Base-by-base conservation (phyloP, 345 rosid species). In the Lumnitzera littorea region DNA sequence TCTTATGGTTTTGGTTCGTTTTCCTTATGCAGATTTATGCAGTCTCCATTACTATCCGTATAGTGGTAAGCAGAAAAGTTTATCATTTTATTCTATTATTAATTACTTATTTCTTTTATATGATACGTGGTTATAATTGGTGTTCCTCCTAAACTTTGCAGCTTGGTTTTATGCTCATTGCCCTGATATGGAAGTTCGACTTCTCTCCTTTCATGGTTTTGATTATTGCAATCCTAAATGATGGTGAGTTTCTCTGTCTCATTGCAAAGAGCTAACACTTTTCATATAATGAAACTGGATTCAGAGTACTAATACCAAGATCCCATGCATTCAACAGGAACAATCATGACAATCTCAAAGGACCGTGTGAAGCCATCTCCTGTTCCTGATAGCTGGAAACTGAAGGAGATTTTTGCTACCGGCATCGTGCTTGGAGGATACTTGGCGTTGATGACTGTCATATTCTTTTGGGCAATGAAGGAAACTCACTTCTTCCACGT, bases 321-420 rank as follows among this genome's bases (percentile, higher is more conserved):
- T 17, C 51, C 48, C 27, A 14, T 50, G 20, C 29, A 15, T 13
- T 53, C 43, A 36, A 17, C 36, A 74, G 78, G 83, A 41, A 79
- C 83, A 17, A 79, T 79, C 46, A 75, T 79, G 80, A 79, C 80
- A n/a, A 79, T 79, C 72, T 75, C 83, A 3, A 73, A 79, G 71
- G 80, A 79, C 50, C 61, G 80, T 13, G 83, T 79, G 55, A 79
- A 79, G 73, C 83, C 83, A 15, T 79, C 83, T 41, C 80, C 83
- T 0, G 20, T 75, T 53, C 83, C 80, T 0, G 83, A 79, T 41
- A 75, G 80, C 24, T 79, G 80, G 83, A 79, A 75, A 46, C 67
- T 79, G 27, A 72, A 65, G 25, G 83, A 79, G 67, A 79, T 79
- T 14, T 79, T 79, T 17, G 83, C 83, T 13, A 79, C 80, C 0